Conservation (phyloP, 2,329 filamentous ascomycete species). For the Botrytis galanthina region DNA sequence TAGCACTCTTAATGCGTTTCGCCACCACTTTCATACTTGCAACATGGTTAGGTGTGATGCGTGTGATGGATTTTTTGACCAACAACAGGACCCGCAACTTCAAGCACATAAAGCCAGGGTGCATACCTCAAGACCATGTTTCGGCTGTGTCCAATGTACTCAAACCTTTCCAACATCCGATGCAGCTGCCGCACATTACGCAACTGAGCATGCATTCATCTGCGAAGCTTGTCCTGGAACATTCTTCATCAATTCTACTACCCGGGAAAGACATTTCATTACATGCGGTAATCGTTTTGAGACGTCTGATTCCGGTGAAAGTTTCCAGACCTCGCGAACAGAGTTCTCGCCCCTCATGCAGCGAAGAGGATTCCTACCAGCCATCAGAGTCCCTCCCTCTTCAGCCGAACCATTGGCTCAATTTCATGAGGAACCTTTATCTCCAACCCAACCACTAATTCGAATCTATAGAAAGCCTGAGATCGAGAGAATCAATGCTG, state of each 20-base stretch:
- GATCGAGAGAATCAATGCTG: not conserved
- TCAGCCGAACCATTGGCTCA: not conserved
- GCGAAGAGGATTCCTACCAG: not conserved
- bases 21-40: not conserved
- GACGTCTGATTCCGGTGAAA: not conserved
- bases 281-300: not conserved
- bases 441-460: not conserved
- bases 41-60: not conserved
- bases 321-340: not conserved
- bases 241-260: not conserved
- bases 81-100: not conserved
- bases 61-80: not conserved
- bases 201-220: not conserved
- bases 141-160: not conserved
- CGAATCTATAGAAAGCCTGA: not conserved
- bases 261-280: not conserved
- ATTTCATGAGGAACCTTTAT: not conserved
- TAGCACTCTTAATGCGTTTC: not conserved
- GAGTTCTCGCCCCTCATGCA: not conserved
- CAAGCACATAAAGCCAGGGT: not conserved
- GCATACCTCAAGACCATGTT: not conserved
- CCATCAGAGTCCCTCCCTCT: not conserved
- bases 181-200: not conserved
- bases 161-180: not conserved
- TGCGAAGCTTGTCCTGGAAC: conserved; percentile 4